Evolutionary conservation across 495 filamentous ascomycete genomes (phyloP).

Genomic region (Cairneyella variabilis): DNA sequence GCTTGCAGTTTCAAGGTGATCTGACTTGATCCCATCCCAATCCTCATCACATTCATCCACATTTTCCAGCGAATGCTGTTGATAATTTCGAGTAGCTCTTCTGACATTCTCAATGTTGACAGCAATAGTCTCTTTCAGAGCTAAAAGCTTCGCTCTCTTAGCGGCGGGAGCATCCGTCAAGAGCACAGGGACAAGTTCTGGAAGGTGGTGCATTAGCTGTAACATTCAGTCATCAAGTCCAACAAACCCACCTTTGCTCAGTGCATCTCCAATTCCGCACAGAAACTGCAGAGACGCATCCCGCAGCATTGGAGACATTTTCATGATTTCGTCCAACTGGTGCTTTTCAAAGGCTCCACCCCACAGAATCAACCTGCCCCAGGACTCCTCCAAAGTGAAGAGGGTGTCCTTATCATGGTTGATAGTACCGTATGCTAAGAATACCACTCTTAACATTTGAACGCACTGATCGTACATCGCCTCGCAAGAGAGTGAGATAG

Average conservation of each 20-base stretch:
- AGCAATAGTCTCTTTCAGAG: not conserved
- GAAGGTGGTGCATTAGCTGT: not conserved
- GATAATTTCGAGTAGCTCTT: not conserved
- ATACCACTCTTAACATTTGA: not conserved
- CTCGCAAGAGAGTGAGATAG: not conserved
- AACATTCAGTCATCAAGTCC: not conserved
- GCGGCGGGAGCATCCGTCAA: not conserved
- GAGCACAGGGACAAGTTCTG: not conserved
- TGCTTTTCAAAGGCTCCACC: not conserved
- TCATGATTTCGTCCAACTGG: not conserved
- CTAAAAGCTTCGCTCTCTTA: not conserved
- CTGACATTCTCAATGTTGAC: not conserved
- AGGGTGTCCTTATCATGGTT: not conserved
- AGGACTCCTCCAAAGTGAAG: not conserved
- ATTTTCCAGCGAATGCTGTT: not conserved
- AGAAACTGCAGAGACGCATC: not conserved
- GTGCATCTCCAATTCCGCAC: not conserved
- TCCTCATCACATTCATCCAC: not conserved
- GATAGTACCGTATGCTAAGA: not conserved
- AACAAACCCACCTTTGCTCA: not conserved
- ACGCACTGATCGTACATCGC: not conserved
- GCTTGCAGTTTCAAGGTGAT: not conserved
- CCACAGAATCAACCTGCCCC: not conserved
- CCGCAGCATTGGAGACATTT: not conserved
- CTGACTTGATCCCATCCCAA: not conserved